Evolutionary conservation across 2,329 filamentous ascomycete species (phyloP).

Genomic region (Epichloe uncinata): DNA sequence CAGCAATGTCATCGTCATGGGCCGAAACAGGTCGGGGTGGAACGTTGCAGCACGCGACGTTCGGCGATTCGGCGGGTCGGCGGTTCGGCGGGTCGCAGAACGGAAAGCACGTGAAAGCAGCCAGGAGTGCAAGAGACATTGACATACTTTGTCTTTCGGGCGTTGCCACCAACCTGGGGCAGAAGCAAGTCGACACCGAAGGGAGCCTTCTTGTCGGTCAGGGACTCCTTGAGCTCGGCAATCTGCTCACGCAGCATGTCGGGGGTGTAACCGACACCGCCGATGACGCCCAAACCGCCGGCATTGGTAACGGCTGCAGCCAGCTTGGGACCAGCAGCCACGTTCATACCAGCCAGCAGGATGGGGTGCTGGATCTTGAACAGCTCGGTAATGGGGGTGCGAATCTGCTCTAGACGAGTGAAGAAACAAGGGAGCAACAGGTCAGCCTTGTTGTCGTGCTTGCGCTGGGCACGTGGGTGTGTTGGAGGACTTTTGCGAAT

Average conservation of each 20-base stretch:
- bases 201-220: conserved; percentile 82
- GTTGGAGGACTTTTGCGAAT: neutral
- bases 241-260: conserved; percentile 96
- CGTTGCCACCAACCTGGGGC: conserved; percentile 86
- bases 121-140: neutral
- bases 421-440: neutral
- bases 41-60: neutral
- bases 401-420: conserved; percentile 40
- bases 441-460: neutral
- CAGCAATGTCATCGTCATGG: neutral
- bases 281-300: conserved; percentile 90
- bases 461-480: no score
- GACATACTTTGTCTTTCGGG: conserved; percentile 77
- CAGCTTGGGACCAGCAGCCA: conserved; percentile 89
- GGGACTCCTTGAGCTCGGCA: conserved; percentile 77
- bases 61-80: no score
- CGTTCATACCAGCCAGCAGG: conserved; percentile 97
- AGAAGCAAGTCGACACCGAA: conserved; percentile 92
- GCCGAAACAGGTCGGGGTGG: neutral
- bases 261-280: conserved; percentile 89
- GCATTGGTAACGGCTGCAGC: conserved; percentile 96
- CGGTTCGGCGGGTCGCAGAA: neutral
- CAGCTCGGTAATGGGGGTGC: conserved; percentile 85
- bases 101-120: neutral
- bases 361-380: conserved; percentile 97